phyloP scores from a whole-genome alignment of 192 early-diverging fungal species.

The Coemansia sp. region DNA sequence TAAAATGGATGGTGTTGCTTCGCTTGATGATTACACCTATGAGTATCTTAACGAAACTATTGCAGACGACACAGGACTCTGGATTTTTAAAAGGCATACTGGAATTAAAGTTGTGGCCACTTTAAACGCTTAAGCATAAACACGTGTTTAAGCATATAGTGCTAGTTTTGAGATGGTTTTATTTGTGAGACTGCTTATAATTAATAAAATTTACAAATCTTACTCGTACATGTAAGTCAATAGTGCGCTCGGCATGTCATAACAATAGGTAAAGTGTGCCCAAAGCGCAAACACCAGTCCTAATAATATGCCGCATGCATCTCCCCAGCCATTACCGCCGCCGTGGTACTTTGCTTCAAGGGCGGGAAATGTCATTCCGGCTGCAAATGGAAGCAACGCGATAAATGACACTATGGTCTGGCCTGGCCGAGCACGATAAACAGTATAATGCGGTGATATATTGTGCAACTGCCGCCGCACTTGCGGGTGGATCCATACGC shows the following conservation, averaged over 20 bases:
- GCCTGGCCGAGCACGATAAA: conserved; percentile 22
- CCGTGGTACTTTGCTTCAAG: conserved; percentile 33
- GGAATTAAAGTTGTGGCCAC: not conserved
- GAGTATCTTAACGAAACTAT: not conserved
- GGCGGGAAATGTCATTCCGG: conserved; percentile 37
- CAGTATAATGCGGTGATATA: conserved; percentile 1
- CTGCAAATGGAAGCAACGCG: conserved; percentile 31
- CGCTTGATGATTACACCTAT: not conserved
- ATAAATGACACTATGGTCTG: conserved; percentile 42
- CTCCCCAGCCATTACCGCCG: conserved; percentile 43
- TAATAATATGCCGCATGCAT: conserved; percentile 20
- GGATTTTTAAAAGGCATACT: not conserved
- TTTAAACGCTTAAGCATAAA: not conserved
- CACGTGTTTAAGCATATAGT: not conserved
- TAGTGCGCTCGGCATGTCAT: conserved; percentile 23
- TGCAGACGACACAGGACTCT: not conserved
- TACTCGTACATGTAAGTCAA: conserved; percentile 6
- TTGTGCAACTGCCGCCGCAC: conserved; percentile 22
- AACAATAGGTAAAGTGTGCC: conserved; percentile 41
- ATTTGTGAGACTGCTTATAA: not conserved
- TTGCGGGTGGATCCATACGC: conserved; percentile 33
- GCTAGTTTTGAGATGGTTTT: not conserved
- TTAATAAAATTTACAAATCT: not conserved
- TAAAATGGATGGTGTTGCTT: not conserved
- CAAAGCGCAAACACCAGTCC: conserved; percentile 34